Percentiles rank a stretch among this genome's conserved stretches.
phyloP scores from a whole-genome alignment of 805 yeast species.

The Isabelozyma pseudorhagii region DNA sequence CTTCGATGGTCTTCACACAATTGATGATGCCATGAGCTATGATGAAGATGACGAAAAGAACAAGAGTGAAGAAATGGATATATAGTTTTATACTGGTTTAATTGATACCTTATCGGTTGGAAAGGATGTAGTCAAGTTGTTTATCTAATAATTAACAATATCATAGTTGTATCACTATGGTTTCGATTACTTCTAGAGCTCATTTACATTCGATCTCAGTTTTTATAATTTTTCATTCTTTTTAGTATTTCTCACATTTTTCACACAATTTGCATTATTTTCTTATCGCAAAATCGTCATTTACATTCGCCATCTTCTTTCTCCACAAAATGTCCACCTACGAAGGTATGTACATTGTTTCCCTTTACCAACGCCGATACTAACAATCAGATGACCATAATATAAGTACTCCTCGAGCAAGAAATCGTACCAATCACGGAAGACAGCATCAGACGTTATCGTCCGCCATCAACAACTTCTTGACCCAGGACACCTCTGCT shows the following conservation, averaged over 20 bases:
- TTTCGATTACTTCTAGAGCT: not conserved
- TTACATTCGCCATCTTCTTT: not conserved
- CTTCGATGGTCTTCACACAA: not conserved
- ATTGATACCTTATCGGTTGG: not conserved
- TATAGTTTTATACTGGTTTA: not conserved
- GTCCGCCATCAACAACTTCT: constrained; percentile 32
- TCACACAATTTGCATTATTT: not conserved
- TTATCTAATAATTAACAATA: too few relatives aligned
- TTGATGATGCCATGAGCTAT: not conserved
- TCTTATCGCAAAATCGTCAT: not conserved
- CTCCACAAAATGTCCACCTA: constrained; percentile 35
- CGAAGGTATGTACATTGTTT: constrained; percentile 35
- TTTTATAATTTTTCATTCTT: too few relatives aligned
- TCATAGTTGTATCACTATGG: not conserved
- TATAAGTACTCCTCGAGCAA: constrained; percentile 8
- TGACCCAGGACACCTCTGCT: constrained; percentile 12
- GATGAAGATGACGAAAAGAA: not conserved
- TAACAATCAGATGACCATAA: constrained; percentile 36
- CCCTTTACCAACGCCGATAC: not conserved
- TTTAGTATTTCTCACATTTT: not conserved
- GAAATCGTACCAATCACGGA: constrained; percentile 6
- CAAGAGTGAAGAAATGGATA: not conserved
- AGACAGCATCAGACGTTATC: constrained; percentile 30
- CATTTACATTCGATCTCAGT: not conserved
- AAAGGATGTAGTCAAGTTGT: too few relatives aligned